A percentile compares a stretch with the other conserved stretches of the same genome.
Conservation (phyloP, 2,329 filamentous ascomycete genomes). For the Trichophyton schoenleinii region DNA sequence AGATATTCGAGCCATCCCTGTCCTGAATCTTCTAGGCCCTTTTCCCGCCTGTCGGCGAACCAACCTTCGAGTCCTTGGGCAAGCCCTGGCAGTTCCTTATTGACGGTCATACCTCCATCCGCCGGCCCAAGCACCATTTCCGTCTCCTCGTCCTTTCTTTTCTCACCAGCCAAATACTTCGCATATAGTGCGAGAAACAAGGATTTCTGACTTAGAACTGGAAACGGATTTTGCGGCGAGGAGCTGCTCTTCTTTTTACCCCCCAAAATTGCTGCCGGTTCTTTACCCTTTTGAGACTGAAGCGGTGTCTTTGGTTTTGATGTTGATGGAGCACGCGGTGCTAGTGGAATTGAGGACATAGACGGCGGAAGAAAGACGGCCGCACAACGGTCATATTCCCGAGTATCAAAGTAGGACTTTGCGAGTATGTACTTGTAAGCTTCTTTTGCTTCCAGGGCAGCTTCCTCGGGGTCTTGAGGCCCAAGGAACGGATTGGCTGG, state of each 20-base stretch:
- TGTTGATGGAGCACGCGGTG: conserved; percentile 29
- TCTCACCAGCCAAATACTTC: conserved; percentile 85
- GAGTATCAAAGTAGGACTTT: conserved; percentile 88
- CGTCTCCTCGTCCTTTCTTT: conserved; percentile 88
- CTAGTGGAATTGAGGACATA: conserved; percentile 55
- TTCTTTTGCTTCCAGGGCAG: conserved; percentile 63
- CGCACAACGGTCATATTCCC: conserved; percentile 87
- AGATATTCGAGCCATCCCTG: conserved; percentile 82
- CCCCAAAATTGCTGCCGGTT: conserved; percentile 38
- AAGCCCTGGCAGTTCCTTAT: conserved; percentile 70
- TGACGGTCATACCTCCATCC: conserved; percentile 70
- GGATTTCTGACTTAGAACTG: conserved; percentile 69
- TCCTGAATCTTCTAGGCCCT: conserved; percentile 48
- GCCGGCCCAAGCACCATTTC: conserved; percentile 95
- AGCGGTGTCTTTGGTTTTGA: neutral
- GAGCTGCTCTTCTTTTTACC: conserved; percentile 25
- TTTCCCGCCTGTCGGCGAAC: conserved; percentile 55
- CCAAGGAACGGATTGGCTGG: conserved; percentile 40
- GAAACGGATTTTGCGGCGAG: conserved; percentile 29
- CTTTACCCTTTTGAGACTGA: conserved; percentile 45
- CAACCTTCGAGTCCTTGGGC: conserved; percentile 66
- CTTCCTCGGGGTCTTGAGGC: conserved; percentile 59
- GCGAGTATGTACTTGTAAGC: conserved; percentile 75
- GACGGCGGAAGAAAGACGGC: conserved; percentile 75
- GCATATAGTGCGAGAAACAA: conserved; percentile 87